Conservation (phyloP, 768 basidiomycete species). For the Suillus hirtellus region DNA sequence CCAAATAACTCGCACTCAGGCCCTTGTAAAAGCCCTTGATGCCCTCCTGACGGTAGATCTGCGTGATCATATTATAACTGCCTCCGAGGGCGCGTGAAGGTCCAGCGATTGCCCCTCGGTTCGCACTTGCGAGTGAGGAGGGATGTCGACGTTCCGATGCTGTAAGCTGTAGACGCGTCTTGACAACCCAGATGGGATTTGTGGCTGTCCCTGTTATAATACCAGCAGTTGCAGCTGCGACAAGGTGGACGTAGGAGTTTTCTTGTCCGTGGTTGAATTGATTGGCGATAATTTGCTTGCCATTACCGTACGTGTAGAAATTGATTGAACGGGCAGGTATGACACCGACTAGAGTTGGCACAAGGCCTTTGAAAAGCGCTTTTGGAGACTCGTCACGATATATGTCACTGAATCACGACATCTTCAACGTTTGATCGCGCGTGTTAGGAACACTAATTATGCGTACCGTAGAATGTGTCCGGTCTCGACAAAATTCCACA, state of each 20-base stretch:
- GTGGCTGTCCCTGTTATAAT: conserved; percentile 86
- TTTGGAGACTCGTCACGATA: conserved; percentile 84
- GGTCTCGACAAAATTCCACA: conserved; percentile 96
- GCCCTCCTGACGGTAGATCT: conserved; percentile 82
- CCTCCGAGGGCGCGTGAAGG: conserved; percentile 44
- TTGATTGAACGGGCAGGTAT: conserved; percentile 96
- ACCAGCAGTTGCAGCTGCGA: conserved; percentile 84
- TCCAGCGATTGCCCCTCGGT: conserved; percentile 11
- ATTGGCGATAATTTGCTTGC: conserved; percentile 87
- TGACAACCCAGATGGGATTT: conserved; percentile 99
- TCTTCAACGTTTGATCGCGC: too few relatives aligned
- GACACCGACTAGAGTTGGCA: conserved; percentile 91
- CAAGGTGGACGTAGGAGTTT: conserved; percentile 82
- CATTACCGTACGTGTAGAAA: conserved; percentile 97
- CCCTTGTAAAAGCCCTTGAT: conserved; percentile 92
- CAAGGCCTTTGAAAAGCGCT: conserved; percentile 93
- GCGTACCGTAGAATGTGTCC: conserved; percentile 80
- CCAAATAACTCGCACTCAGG: conserved; percentile 90
- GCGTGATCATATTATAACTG: conserved; percentile 61
- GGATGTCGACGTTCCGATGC: conserved; percentile 31
- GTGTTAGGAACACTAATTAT: background rate
- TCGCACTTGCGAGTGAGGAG: conserved; percentile 6
- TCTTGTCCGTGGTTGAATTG: conserved; percentile 75
- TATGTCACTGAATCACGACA: conserved; percentile 60
- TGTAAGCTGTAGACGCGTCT: conserved; percentile 87